Conservation (phyloP, 257 asterid genomes). For the Plantago major region DNA sequence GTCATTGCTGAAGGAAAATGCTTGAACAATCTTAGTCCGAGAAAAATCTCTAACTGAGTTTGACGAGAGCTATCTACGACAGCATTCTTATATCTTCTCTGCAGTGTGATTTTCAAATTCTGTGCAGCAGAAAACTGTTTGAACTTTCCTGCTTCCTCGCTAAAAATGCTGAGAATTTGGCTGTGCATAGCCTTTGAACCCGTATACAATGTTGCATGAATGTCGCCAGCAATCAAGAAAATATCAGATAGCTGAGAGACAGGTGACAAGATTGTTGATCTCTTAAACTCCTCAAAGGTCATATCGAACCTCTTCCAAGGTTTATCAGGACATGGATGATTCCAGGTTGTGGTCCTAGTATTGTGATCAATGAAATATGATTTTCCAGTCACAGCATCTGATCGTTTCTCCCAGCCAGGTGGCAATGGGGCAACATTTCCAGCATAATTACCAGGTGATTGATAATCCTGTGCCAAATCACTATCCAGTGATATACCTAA, state of each 20-base stretch:
- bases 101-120: slow-evolving; percentile 90
- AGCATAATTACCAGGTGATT: slow-evolving; percentile 53
- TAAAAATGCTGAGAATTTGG: slow-evolving; percentile 97
- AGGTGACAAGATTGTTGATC: slow-evolving; percentile 89
- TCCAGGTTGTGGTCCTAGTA: slow-evolving; percentile 97
- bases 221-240: slow-evolving; percentile 87
- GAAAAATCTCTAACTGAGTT: slow-evolving; percentile 90
- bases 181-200: slow-evolving; percentile 99
- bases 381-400: slow-evolving; percentile 95
- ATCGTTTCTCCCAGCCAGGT: slow-evolving; percentile 97
- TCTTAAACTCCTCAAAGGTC: slow-evolving; percentile 95
- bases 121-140: slow-evolving; percentile 99
- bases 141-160: slow-evolving; percentile 88
- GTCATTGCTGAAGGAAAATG: slow-evolving; percentile 80
- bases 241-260: slow-evolving; percentile 83
- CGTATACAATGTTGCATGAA: slow-evolving; percentile 89
- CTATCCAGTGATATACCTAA: slow-evolving; percentile 95
- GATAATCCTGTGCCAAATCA: slow-evolving; percentile 71
- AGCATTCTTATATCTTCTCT: slow-evolving; percentile 94
- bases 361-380: slow-evolving; percentile 93
- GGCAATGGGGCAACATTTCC: slow-evolving; percentile 96
- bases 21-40: slow-evolving; percentile 89
- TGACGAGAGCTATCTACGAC: slow-evolving; percentile 97
- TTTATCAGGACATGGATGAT: slow-evolving; percentile 98
- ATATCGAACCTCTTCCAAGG: slow-evolving; percentile 99